These are phyloP conservation scores for Monosporozyma aerobia DNA, from an alignment of 805 yeast genomes.

Conservation along the genomic window DNA sequence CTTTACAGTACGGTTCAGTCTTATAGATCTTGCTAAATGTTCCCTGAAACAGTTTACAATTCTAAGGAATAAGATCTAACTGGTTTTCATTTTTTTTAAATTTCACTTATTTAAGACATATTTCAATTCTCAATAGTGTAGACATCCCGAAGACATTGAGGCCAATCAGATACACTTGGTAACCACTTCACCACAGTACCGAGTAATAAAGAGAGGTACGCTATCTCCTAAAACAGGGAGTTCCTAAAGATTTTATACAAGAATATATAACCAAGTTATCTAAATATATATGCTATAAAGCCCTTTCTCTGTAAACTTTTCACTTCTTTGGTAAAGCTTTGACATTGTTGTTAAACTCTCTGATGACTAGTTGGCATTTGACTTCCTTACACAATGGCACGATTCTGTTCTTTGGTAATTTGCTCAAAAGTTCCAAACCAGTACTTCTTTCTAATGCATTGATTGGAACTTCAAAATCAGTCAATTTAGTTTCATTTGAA, in stretches of 20 bases:
- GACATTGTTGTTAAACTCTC: constrained; percentile 53
- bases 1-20: too few species aligned
- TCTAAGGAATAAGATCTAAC: too few species aligned
- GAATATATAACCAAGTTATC: background rate
- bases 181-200: too few species aligned
- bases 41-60: too few species aligned
- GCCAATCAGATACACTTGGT: too few species aligned
- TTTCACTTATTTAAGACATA: too few species aligned
- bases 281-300: background rate
- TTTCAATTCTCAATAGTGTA: too few species aligned
- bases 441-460: constrained; percentile 82
- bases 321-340: background rate
- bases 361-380: constrained; percentile 66
- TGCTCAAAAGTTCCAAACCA: constrained; percentile 72
- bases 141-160: too few species aligned
- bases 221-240: too few species aligned
- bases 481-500: constrained; percentile 59
- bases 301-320: background rate
- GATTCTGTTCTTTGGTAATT: constrained; percentile 48
- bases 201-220: too few species aligned
- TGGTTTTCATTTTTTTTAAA: too few species aligned
- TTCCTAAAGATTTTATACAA: background rate
- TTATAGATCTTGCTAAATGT: too few species aligned
- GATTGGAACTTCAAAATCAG: constrained; percentile 74
- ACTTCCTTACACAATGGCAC: constrained; percentile 72